Evolutionary conservation across 257 asterid genomes (phyloP).

Genomic region (Petunia axillaris): DNA sequence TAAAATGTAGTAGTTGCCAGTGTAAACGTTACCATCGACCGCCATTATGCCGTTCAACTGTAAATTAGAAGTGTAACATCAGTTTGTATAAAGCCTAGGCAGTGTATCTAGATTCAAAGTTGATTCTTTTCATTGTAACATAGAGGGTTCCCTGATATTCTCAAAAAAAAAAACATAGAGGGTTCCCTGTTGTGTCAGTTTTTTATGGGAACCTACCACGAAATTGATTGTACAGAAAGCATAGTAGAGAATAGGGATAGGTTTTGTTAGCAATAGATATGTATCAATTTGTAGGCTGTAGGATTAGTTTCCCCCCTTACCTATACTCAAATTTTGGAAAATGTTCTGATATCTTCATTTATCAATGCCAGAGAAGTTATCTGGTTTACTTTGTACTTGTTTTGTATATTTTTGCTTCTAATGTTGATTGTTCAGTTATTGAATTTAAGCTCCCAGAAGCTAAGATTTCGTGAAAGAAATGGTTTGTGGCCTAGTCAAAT

Average conservation of each 20-base stretch:
- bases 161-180: too few species aligned
- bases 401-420: too few species aligned
- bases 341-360: constrained; percentile 20
- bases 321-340: constrained; percentile 23
- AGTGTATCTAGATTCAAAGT: constrained; percentile 6
- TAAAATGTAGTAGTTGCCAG: neutral
- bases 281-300: constrained; percentile 40
- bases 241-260: constrained; percentile 16
- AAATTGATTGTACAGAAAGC: constrained; percentile 56
- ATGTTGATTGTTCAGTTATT: too few species aligned
- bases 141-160: too few species aligned
- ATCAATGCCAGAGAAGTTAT: too few species aligned
- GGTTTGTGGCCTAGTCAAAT: too few species aligned
- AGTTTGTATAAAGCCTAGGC: constrained; percentile 28
- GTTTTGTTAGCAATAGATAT: neutral
- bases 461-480: too few species aligned
- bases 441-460: too few species aligned
- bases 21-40: neutral
- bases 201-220: constrained; percentile 44
- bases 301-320: constrained; percentile 28
- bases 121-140: constrained; percentile 28
- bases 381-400: too few species aligned
- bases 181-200: constrained; percentile 46
- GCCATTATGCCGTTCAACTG: neutral
- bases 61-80: constrained; percentile 26